Conservation (phyloP, 2,329 filamentous ascomycete species). For the Cadophora gregata region DNA sequence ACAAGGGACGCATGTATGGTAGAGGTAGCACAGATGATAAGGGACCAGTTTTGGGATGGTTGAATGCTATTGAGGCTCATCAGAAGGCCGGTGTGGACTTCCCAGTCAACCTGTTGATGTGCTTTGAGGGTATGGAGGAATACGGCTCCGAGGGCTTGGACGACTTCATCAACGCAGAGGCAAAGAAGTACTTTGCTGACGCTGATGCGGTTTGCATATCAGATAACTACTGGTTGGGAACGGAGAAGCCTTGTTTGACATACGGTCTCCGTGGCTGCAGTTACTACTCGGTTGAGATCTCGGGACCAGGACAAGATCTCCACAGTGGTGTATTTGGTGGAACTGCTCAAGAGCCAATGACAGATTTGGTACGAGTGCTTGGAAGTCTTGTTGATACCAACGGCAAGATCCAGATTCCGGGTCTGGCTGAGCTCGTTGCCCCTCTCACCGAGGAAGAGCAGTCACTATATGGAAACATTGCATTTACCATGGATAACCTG, state of each 20-base stretch:
- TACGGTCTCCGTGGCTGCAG: conserved; percentile 97
- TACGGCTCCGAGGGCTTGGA: conserved; percentile 96
- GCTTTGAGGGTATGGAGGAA: conserved; percentile 99
- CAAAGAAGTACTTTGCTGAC: conserved; percentile 93
- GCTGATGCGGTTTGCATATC: conserved; percentile 97
- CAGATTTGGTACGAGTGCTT: conserved; percentile 84
- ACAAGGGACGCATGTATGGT: conserved; percentile 94
- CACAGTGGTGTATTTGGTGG: conserved; percentile 98
- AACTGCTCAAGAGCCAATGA: conserved; percentile 98
- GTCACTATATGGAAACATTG: conserved; percentile 84
- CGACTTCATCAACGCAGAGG: conserved; percentile 90
- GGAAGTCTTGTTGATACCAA: conserved; percentile 84
- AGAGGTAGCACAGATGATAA: conserved; percentile 97
- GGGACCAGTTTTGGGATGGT: conserved; percentile 94
- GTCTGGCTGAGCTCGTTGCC: conserved; percentile 91
- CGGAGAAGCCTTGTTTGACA: conserved; percentile 96
- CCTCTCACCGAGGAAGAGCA: conserved; percentile 87
- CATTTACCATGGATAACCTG: conserved; percentile 95
- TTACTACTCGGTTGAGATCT: conserved; percentile 93
- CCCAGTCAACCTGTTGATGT: conserved; percentile 98
- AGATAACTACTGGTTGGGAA: conserved; percentile 99
- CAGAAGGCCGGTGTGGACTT: conserved; percentile 93
- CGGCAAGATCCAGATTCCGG: conserved; percentile 94
- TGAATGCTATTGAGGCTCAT: conserved; percentile 98
- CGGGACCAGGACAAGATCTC: conserved; percentile 89